These are phyloP conservation scores for Botrytis hyacinthi DNA, from an alignment of 2,329 filamentous ascomycete species.

Conservation along the genomic window DNA sequence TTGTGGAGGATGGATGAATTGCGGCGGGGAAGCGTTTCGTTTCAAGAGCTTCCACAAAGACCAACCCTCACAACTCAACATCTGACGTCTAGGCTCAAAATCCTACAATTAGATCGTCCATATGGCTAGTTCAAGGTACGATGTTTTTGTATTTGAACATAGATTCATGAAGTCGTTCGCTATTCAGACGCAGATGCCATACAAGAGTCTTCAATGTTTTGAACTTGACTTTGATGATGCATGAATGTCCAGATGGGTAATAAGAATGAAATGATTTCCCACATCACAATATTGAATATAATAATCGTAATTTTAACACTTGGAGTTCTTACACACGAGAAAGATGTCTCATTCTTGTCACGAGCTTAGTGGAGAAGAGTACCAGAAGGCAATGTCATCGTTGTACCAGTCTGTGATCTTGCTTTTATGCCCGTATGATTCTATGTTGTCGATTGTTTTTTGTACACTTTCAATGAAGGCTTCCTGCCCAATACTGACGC, in stretches of 20 bases:
- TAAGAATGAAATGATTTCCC: background rate
- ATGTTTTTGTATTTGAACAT: background rate
- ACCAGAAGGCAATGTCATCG: background rate
- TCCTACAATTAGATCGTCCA: background rate
- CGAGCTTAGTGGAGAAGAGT: background rate
- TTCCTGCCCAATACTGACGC: constrained; percentile 17
- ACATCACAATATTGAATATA: background rate
- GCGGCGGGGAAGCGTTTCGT: background rate
- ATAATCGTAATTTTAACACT: background rate
- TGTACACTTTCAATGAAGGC: constrained; percentile 33
- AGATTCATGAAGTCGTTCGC: too few species aligned
- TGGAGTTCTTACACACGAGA: background rate
- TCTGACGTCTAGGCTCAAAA: background rate
- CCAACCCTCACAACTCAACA: background rate
- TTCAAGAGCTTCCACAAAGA: constrained; percentile 17
- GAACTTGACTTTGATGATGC: background rate
- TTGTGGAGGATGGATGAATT: background rate
- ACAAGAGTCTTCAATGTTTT: background rate
- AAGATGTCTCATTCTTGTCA: too few species aligned
- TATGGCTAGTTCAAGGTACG: too few species aligned
- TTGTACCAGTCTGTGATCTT: background rate
- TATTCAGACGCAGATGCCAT: background rate
- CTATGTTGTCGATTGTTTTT: constrained; percentile 30
- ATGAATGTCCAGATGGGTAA: background rate
- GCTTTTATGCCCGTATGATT: constrained; percentile 25